Evolutionary conservation across 2,329 filamentous ascomycete species (phyloP), one percentile per base, ranked within the genome.

Genomic region (Trichoderma hamatum): DNA sequence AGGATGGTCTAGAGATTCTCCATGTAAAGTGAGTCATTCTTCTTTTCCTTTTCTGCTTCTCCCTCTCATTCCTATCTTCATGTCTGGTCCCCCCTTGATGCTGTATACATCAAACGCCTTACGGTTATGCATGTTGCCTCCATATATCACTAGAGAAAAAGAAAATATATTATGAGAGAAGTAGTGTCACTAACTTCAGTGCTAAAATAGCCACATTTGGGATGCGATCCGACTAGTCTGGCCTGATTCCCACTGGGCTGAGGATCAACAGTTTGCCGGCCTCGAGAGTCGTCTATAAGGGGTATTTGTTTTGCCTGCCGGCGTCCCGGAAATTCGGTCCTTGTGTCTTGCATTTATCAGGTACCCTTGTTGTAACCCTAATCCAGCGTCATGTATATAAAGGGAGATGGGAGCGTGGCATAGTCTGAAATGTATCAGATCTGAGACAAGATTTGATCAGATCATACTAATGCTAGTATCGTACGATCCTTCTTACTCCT

Each of bases 171-270:
- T n/a, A 43, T 43, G 16, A 26, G 10, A 19, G 28, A 59, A 5
- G 63, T 28, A 58, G 73, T 76, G 71, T 75, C 56, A 77, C 77
- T 80, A 70, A 80, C 73, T 72, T 68, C 72, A 11, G 21, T 55
- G 55, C 28, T 75, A 72, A 70, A 69, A 73, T 73, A 93, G 92
- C 72, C 92, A 97, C 79, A 95, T 98, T 71, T 97, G 94, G 93
- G 95, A 98, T 81, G 95, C 94, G 30, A 89, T 99, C 78, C 89
- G 91, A 70, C 85, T 91, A 72, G 91, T 99, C 72, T 99, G 96
- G 96, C 96, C 96, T 1, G 93, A 97, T 74, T 90, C 88, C 51
- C 88, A 91, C 74, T 97, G 94, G 92, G 92, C 93, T 24, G 89
- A 90, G 70, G 89, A 93, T 76, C 86, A 89, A 74, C 87, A 82